Conservation (phyloP, 169 alveolate species). For the Plasmodium vinckei region DNA sequence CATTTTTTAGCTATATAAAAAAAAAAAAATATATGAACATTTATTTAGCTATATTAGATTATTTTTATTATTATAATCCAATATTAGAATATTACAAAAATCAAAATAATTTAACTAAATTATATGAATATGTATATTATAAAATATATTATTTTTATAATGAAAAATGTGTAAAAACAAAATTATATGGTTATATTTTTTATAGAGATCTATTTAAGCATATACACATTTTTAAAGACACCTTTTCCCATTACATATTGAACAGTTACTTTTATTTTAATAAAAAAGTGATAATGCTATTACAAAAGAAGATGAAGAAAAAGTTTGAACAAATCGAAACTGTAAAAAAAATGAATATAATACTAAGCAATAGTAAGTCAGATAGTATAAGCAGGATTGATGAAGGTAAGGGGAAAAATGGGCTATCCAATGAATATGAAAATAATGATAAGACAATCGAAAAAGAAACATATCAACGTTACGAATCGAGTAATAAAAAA, state of each 20-base stretch:
- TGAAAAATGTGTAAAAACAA: constrained; percentile 25
- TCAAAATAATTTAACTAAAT: neutral
- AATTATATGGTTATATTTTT: constrained; percentile 46
- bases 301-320: neutral
- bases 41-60: constrained; percentile 9
- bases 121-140: constrained; percentile 35
- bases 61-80: constrained; percentile 19
- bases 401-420: too few relatives aligned
- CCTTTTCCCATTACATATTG: constrained; percentile 15
- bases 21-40: constrained; percentile 19
- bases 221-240: neutral
- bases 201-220: constrained; percentile 14
- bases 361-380: too few relatives aligned
- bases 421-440: too few relatives aligned
- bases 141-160: constrained; percentile 36
- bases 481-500: too few relatives aligned
- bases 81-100: constrained; percentile 12
- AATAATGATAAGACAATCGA: too few relatives aligned
- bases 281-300: neutral
- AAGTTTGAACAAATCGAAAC: neutral
- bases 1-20: constrained; percentile 12
- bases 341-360: neutral
- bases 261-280: constrained; percentile 26
- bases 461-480: too few relatives aligned
- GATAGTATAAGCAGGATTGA: too few relatives aligned